phyloP scores from a whole-genome alignment of 768 basidiomycete genomes.

The Lactifluus piperatus region DNA sequence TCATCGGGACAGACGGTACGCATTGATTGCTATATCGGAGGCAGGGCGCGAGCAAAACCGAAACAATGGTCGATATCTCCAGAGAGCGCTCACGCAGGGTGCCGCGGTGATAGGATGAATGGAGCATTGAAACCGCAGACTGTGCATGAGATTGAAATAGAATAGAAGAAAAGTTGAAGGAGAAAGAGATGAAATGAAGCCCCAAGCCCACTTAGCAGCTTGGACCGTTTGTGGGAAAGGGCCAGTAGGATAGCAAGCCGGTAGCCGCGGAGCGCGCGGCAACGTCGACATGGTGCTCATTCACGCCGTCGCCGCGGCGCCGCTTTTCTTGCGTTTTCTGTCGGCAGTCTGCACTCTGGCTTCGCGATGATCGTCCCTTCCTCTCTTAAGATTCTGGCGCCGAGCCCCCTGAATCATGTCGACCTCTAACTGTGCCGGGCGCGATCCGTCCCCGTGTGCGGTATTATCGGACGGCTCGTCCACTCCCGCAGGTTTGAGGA shows the following conservation, averaged over 20 bases:
- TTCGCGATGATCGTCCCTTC: constrained; percentile 4
- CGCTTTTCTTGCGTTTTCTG: constrained; percentile 13
- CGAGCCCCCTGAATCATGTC: background rate
- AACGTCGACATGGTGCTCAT: background rate
- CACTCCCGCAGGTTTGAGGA: constrained; percentile 14
- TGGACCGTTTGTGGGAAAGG: background rate
- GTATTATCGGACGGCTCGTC: constrained; percentile 8
- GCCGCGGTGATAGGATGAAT: background rate
- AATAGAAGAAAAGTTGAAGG: background rate
- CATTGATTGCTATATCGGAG: background rate
- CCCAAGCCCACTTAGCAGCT: background rate
- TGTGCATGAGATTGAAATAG: background rate
- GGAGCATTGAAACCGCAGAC: background rate
- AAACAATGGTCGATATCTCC: background rate
- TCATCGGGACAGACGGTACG: background rate
- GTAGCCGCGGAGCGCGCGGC: constrained; percentile 13
- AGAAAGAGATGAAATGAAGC: background rate
- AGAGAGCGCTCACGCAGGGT: background rate
- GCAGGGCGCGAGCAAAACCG: background rate
- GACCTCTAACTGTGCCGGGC: background rate
- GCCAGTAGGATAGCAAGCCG: background rate
- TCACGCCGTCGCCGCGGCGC: constrained; percentile 14
- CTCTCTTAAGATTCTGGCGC: constrained; percentile 13
- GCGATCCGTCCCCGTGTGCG: constrained; percentile 8
- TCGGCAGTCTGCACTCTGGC: background rate